Percentiles rank a stretch among this genome's conserved stretches.
phyloP scores from a whole-genome alignment of 495 filamentous ascomycete species.

The Neurospora tetraspora region DNA sequence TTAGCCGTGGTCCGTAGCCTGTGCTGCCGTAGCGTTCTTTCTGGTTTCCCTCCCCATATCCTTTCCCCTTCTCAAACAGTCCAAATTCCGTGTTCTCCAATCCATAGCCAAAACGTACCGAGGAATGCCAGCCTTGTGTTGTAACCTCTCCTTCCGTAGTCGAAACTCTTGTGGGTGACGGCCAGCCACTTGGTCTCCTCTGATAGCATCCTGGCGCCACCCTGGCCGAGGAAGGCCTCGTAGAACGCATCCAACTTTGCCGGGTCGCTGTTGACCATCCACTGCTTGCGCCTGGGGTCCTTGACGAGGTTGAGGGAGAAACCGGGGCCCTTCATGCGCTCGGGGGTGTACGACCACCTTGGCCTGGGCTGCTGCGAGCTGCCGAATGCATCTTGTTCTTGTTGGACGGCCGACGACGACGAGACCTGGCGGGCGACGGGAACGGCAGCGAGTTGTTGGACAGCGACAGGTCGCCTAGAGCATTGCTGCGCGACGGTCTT shows the following conservation, averaged over 20 bases:
- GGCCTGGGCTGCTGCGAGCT: constrained; percentile 29
- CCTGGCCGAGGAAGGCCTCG: constrained; percentile 54
- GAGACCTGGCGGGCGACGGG: constrained; percentile 13
- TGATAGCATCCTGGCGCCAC: constrained; percentile 60
- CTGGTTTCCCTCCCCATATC: neutral
- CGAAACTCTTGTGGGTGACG: constrained; percentile 97
- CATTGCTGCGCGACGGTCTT: constrained; percentile 7
- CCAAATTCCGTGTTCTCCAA: constrained; percentile 34
- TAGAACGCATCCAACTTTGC: constrained; percentile 64
- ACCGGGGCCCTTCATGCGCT: constrained; percentile 62
- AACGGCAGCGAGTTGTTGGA: constrained; percentile 1
- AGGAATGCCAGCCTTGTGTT: constrained; percentile 89
- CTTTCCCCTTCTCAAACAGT: constrained; percentile 52
- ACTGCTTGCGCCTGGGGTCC: constrained; percentile 38
- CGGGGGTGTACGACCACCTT: constrained; percentile 76
- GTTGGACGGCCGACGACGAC: constrained; percentile 5
- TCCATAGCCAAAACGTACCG: constrained; percentile 43
- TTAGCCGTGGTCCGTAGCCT: constrained; percentile 2
- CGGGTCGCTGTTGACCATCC: constrained; percentile 65
- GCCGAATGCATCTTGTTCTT: neutral
- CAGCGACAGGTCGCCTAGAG: constrained; percentile 7
- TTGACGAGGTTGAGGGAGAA: constrained; percentile 43
- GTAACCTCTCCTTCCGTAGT: constrained; percentile 85
- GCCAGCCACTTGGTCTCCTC: constrained; percentile 96
- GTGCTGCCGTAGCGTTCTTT: neutral